These are phyloP conservation scores for Eimeria praecox DNA, from an alignment of 169 alveolate genomes.

Conservation along the genomic window DNA sequence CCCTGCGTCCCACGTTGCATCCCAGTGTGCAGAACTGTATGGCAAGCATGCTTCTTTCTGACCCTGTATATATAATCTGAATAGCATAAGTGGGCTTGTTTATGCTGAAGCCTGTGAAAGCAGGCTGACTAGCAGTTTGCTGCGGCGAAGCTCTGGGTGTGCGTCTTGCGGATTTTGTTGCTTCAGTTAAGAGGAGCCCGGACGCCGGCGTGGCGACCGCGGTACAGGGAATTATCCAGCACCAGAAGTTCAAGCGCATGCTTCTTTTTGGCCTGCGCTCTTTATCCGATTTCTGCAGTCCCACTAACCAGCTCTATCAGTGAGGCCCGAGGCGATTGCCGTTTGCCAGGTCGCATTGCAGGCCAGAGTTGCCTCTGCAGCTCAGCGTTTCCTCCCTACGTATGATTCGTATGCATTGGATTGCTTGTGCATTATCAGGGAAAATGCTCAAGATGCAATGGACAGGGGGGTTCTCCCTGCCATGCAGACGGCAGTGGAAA, in stretches of 20 bases:
- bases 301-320: conserved; percentile 92
- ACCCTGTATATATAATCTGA: not conserved
- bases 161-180: not conserved
- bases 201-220: conserved; percentile 96
- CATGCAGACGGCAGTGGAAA: conserved; percentile 91
- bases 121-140: too few species aligned
- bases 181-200: conserved; percentile 91
- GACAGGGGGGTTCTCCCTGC: conserved; percentile 91
- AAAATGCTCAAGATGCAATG: conserved; percentile 94
- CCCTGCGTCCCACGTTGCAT: not conserved
- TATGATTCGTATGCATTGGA: not conserved
- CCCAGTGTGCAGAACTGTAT: not conserved
- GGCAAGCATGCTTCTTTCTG: not conserved
- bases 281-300: conserved; percentile 93
- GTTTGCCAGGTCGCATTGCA: not conserved
- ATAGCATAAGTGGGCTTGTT: not conserved
- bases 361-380: not conserved
- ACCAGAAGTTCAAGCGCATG: conserved; percentile 96
- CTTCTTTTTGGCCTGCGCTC: conserved; percentile 94
- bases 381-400: not conserved
- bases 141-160: not conserved
- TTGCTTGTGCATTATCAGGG: conserved; percentile 81
- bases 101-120: not conserved
- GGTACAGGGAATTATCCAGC: conserved; percentile 93
- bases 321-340: conserved; percentile 18